Conservation (phyloP, 2,329 filamentous ascomycete genomes). For the Trichoderma guizhouense region DNA sequence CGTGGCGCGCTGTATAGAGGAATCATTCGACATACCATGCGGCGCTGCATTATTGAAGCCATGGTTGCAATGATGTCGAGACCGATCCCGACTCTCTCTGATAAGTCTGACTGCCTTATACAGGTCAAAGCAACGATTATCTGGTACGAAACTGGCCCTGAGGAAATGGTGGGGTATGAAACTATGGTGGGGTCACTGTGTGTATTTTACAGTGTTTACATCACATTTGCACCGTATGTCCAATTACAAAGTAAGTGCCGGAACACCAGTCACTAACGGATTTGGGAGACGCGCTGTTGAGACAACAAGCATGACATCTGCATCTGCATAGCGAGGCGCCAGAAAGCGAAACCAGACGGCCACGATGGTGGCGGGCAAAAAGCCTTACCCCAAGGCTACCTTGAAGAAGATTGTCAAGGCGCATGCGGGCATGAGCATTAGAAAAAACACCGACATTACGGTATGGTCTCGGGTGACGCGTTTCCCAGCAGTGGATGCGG, state of each 20-base stretch:
- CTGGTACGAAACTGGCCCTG: neutral
- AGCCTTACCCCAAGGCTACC: conserved; percentile 78
- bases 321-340: neutral
- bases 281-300: neutral
- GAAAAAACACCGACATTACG: conserved; percentile 82
- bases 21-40: conserved; percentile 48
- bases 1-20: neutral
- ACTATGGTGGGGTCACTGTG: conserved; percentile 19
- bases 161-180: conserved; percentile 3
- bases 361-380: conserved; percentile 52
- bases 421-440: conserved; percentile 74
- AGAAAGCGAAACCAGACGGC: neutral
- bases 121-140: neutral
- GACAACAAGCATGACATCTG: conserved; percentile 5
- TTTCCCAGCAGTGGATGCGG: neutral
- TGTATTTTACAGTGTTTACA: conserved; percentile 21
- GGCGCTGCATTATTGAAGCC: conserved; percentile 53
- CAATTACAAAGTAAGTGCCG: neutral
- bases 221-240: neutral
- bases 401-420: conserved; percentile 89
- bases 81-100: conserved; percentile 3
- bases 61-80: conserved; percentile 28
- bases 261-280: neutral
- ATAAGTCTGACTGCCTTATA: neutral
- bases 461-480: conserved; percentile 41